Conservation (phyloP, 208 protist genomes). For the Leishmania arabica region DNA sequence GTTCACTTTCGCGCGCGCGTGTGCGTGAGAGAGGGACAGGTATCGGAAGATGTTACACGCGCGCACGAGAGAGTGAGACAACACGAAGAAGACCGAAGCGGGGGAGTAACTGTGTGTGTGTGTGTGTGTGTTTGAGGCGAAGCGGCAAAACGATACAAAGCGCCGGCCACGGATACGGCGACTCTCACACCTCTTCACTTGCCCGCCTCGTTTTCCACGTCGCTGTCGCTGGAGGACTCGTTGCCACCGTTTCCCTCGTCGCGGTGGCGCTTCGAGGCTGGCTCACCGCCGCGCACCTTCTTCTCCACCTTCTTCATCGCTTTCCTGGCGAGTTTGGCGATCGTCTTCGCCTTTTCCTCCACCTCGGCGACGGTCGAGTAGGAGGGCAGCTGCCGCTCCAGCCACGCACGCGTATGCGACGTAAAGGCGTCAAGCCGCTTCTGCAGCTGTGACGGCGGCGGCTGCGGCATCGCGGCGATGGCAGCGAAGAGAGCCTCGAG, state of each 20-base stretch:
- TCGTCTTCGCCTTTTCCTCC: conserved; percentile 58
- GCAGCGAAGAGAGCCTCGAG: conserved; percentile 46
- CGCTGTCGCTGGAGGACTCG: conserved; percentile 25
- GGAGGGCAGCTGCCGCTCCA: conserved; percentile 44
- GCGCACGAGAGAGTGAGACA: no score
- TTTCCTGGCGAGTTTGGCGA: conserved; percentile 39
- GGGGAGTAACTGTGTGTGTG: neutral
- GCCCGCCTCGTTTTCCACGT: neutral
- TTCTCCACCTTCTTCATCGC: conserved; percentile 22
- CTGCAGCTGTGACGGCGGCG: conserved; percentile 57
- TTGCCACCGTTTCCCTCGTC: conserved; percentile 10
- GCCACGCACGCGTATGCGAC: conserved; percentile 57
- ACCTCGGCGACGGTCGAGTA: conserved; percentile 50
- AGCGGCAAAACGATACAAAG: neutral
- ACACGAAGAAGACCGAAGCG: neutral
- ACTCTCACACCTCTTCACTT: neutral
- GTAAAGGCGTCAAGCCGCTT: conserved; percentile 54
- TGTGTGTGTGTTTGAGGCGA: no score
- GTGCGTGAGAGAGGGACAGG: no score
- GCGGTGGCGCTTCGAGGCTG: conserved; percentile 23
- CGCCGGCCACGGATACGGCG: neutral
- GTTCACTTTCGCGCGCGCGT: no score
- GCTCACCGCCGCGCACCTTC: conserved; percentile 12
- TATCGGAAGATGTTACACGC: no score
- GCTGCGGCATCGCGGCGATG: conserved; percentile 34